Evolutionary conservation across 2,329 filamentous ascomycete species (phyloP), one percentile per base, ranked within the genome.

Genomic region (Exserohilum rostratum): DNA sequence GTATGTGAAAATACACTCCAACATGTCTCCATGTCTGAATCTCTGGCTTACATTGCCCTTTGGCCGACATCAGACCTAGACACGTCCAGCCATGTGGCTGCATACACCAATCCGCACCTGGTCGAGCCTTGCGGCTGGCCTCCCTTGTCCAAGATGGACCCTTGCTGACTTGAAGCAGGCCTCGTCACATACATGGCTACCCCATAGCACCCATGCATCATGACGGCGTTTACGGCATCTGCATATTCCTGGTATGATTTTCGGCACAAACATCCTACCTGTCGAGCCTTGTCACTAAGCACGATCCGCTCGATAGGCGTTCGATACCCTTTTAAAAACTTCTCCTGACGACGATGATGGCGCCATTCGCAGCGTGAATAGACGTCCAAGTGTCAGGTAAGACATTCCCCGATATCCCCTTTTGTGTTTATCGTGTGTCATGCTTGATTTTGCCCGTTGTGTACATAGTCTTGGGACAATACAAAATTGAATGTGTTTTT

Each of bases 211-310:
- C 22, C 33, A 15, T 56, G 52, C 43, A 52, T 48, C 15, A 18
- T 42, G 22, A 49, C 44, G 60, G 63, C 64, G 61, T 70, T 64
- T n/a, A 52, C 48, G 57, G 56, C 45, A 59, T 55, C 22, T 59
- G 53, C 58, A 66, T 65, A 40, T 58, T 50, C 25, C 56, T 39
- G 66, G 68, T 69, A 71, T 64, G 67, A 55, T 53, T 27, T 52
- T 54, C 44, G 55, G 53, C 46, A 47, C 53, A 50, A 44, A 53
- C 48, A 39, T 27, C 55, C 43, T 33, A 50, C 44, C 38, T 46
- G 9, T 33, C 50, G 61, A 48, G 50, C 50, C 46, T 46, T 46
- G 34, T 51, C 44, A 59, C 66, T 69, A 68, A 68, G 56, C 57
- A 58, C 60, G 49, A 54, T 45, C 53, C 37, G 53, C 60, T 61